Conservation (phyloP, 805 yeast species). For the Saturnispora mendoncae region DNA sequence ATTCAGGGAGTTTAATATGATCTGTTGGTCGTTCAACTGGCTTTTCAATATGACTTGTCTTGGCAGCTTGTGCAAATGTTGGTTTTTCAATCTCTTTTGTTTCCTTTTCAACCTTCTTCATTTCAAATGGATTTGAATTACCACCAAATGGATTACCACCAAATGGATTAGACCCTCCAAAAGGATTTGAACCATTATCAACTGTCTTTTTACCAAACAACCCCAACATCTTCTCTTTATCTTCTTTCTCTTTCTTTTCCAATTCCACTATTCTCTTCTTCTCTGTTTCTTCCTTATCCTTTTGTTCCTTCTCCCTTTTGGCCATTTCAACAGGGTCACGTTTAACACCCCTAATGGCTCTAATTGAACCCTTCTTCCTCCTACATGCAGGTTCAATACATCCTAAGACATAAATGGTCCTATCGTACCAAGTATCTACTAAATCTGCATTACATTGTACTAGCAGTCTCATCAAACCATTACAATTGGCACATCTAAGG, state of each 20-base stretch:
- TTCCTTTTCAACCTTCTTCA: conserved; percentile 8
- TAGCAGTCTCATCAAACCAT: conserved; percentile 51
- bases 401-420: conserved; percentile 72
- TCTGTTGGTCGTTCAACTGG: not conserved
- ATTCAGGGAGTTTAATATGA: conserved; percentile 35
- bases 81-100: not conserved
- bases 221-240: conserved; percentile 29
- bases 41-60: not conserved
- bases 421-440: conserved; percentile 62
- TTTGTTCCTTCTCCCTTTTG: conserved; percentile 33
- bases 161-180: conserved; percentile 26
- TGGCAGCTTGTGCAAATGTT: conserved; percentile 7
- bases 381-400: conserved; percentile 61
- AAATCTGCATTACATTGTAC: conserved; percentile 78
- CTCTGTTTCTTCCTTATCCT: conserved; percentile 36
- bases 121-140: conserved; percentile 21
- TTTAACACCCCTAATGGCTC: conserved; percentile 68
- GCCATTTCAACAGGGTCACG: conserved; percentile 46
- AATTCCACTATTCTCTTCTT: conserved; percentile 35
- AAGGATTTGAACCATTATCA: conserved; percentile 15
- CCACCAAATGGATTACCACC: conserved; percentile 15
- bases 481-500: conserved; percentile 60
- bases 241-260: conserved; percentile 34
- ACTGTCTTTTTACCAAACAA: conserved; percentile 18
- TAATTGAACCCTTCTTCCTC: conserved; percentile 58